These are phyloP conservation scores for Rhamnella rubrinervis DNA, from an alignment of 331 rosid genomes.

Conservation along the genomic window DNA sequence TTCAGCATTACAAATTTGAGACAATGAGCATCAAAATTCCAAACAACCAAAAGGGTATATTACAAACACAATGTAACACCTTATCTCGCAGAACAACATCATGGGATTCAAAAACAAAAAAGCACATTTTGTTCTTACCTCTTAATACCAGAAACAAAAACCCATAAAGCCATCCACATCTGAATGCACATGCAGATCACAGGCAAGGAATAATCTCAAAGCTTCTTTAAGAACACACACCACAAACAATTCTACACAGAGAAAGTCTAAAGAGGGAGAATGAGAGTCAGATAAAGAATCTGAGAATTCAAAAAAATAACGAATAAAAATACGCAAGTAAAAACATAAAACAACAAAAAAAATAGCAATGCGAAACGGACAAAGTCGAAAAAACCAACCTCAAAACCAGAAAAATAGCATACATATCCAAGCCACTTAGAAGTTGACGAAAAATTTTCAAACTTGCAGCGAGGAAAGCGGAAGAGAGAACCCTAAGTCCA, in stretches of 20 bases:
- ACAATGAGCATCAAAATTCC: slow-evolving; percentile 1
- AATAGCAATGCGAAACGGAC: slow-evolving; percentile 44
- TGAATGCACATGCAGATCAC: not conserved
- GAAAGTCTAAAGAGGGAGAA: slow-evolving; percentile 18
- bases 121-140: slow-evolving; percentile 10
- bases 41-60: not conserved
- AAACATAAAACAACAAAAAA: slow-evolving; percentile 17
- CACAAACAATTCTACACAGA: slow-evolving; percentile 3
- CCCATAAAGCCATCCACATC: slow-evolving; percentile 17
- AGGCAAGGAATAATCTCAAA: slow-evolving; percentile 4
- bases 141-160: slow-evolving; percentile 12
- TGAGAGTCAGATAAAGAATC: slow-evolving; percentile 42
- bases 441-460: slow-evolving; percentile 29
- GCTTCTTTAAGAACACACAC: slow-evolving; percentile 18
- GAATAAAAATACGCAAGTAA: slow-evolving; percentile 1
- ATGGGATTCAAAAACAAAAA: slow-evolving; percentile 13
- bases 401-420: slow-evolving; percentile 22
- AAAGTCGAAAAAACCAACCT: slow-evolving; percentile 21
- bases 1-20: slow-evolving; percentile 5
- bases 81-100: slow-evolving; percentile 2
- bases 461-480: slow-evolving; percentile 42
- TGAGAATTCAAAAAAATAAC: slow-evolving; percentile 25
- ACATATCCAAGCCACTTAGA: slow-evolving; percentile 24
- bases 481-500: slow-evolving; percentile 24
- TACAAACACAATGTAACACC: slow-evolving; percentile 25